Percentiles rank a stretch among this genome's conserved stretches.
Evolutionary conservation across 2,329 filamentous ascomycete species (phyloP).

Genomic region (Ophiostoma himal-ulmi): DNA sequence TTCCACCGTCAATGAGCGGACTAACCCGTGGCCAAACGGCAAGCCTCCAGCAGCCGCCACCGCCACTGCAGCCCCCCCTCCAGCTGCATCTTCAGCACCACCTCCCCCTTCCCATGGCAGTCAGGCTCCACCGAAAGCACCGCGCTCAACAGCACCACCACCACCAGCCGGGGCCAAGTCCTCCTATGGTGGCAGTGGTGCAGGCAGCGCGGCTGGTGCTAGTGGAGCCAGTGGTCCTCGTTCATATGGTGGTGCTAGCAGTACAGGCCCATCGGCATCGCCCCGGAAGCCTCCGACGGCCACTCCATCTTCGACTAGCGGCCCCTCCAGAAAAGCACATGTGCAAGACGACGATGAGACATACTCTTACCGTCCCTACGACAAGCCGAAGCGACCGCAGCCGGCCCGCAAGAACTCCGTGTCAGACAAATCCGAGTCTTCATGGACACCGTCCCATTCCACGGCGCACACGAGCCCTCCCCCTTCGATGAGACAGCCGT

Average conservation of each 20-base stretch:
- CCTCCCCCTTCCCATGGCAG: slow-evolving; percentile 28
- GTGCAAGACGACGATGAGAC: slow-evolving; percentile 50
- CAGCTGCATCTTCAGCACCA: slow-evolving; percentile 11
- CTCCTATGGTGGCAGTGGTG: slow-evolving; percentile 3
- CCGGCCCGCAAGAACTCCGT: slow-evolving; percentile 54
- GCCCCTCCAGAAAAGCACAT: slow-evolving; percentile 34
- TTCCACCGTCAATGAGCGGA: slow-evolving; percentile 61
- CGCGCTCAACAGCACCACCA: slow-evolving; percentile 27
- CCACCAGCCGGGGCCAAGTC: slow-evolving; percentile 14
- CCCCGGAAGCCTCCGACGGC: slow-evolving; percentile 37
- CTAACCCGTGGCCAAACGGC: slow-evolving; percentile 63
- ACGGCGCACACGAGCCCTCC: slow-evolving; percentile 80
- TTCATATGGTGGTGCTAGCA: slow-evolving; percentile 12
- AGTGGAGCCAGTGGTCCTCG: slow-evolving; percentile 1
- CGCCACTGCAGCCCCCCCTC: slow-evolving; percentile 28
- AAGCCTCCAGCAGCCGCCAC: slow-evolving; percentile 38
- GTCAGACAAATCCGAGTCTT: slow-evolving; percentile 74
- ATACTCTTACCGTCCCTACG: slow-evolving; percentile 73
- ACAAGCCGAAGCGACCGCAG: slow-evolving; percentile 54
- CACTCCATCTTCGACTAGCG: slow-evolving; percentile 53
- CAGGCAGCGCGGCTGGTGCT: neutral
- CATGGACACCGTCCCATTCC: slow-evolving; percentile 77
- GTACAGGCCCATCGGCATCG: neutral
- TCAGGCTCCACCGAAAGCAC: slow-evolving; percentile 27
- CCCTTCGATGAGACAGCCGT: slow-evolving; percentile 68